Evolutionary conservation across 306 rosid species (phyloP).

Genomic region (Begonia loranthoides): DNA sequence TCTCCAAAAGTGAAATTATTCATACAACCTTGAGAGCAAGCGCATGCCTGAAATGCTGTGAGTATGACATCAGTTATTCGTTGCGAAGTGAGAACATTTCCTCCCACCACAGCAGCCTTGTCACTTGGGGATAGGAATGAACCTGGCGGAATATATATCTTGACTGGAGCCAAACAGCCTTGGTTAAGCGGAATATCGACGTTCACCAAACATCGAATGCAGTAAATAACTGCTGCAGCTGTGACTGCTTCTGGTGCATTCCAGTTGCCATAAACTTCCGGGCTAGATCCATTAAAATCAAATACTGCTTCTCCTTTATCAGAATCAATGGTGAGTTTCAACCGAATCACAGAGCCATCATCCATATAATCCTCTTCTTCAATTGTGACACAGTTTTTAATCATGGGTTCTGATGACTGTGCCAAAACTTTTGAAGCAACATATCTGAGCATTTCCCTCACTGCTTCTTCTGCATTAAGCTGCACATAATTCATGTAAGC

Average conservation of each 20-base stretch:
- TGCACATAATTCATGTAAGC: conserved; percentile 90
- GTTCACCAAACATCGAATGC: conserved; percentile 74
- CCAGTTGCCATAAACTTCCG: conserved; percentile 96
- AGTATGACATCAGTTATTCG: conserved; percentile 85
- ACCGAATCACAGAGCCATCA: conserved; percentile 78
- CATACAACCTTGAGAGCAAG: conserved; percentile 98
- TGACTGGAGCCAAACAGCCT: conserved; percentile 96
- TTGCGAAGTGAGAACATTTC: conserved; percentile 90
- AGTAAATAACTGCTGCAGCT: conserved; percentile 85
- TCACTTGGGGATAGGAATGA: conserved; percentile 92
- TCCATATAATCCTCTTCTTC: conserved; percentile 98
- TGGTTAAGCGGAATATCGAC: conserved; percentile 95
- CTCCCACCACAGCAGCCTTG: conserved; percentile 86
- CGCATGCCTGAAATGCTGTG: conserved; percentile 88
- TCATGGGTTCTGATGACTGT: conserved; percentile 15
- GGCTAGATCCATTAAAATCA: conserved; percentile 63
- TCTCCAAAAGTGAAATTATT: conserved; percentile 95
- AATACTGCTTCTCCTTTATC: conserved; percentile 73
- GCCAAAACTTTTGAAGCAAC: conserved; percentile 48
- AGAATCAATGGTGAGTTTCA: conserved; percentile 74
- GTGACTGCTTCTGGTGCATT: conserved; percentile 94
- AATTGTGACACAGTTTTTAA: conserved; percentile 24
- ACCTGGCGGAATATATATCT: conserved; percentile 72
- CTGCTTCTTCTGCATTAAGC: conserved; percentile 85
- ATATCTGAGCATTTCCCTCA: conserved; percentile 83